These are phyloP conservation scores for Talaromyces sp. DNA, from an alignment of 2,329 filamentous ascomycete species.

Conservation along the genomic window DNA sequence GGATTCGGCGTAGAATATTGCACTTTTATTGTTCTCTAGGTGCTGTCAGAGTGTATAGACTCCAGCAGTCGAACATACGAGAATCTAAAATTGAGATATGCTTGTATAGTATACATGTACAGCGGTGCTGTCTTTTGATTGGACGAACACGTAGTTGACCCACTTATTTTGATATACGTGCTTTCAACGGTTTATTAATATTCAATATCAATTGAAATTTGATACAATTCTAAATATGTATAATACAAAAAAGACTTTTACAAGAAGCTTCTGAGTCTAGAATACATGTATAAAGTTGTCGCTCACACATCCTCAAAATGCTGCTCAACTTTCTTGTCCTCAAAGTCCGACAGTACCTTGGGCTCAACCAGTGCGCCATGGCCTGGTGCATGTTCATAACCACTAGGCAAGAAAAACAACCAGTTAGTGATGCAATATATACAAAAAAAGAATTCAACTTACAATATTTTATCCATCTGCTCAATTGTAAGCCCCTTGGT, in stretches of 20 bases:
- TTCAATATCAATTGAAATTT: background rate
- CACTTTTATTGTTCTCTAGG: background rate
- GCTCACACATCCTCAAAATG: background rate
- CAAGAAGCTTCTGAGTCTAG: background rate
- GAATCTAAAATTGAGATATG: too few relatives aligned
- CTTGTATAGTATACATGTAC: too few relatives aligned
- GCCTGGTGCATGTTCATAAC: background rate
- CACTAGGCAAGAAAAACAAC: too few relatives aligned
- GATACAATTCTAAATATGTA: background rate
- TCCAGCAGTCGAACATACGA: background rate
- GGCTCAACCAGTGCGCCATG: background rate
- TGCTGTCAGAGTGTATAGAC: background rate
- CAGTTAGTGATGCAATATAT: too few relatives aligned
- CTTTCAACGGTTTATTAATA: background rate
- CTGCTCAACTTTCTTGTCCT: background rate
- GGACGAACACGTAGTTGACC: background rate
- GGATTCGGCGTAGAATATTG: background rate
- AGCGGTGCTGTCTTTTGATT: background rate
- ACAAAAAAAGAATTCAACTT: background rate
- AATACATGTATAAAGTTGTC: background rate
- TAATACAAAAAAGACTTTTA: background rate
- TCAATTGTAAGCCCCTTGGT: conserved; percentile 17
- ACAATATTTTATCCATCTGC: conserved; percentile 14
- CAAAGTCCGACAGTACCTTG: background rate
- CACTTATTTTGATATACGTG: background rate